Conservation (phyloP, 495 filamentous ascomycete genomes). For the Cetradonia linearis region DNA sequence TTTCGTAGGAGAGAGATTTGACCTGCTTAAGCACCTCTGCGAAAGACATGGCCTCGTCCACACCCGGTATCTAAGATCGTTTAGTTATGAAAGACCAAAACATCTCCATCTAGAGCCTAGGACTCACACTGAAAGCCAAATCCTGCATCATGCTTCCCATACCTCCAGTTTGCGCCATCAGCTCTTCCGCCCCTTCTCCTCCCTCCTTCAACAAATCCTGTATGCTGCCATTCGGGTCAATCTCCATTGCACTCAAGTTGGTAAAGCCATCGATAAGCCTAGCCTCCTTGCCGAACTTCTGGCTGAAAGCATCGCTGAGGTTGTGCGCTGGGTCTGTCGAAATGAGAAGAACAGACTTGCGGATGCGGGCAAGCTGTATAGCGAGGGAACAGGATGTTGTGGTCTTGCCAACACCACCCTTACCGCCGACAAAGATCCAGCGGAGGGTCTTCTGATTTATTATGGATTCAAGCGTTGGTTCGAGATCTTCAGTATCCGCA, state of each 20-base stretch:
- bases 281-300: slow-evolving; percentile 99
- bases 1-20: slow-evolving; percentile 96
- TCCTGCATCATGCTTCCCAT: slow-evolving; percentile 70
- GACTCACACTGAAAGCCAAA: slow-evolving; percentile 55
- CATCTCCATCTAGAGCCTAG: slow-evolving; percentile 4
- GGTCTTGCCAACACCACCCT: slow-evolving; percentile 99
- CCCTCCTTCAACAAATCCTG: slow-evolving; percentile 83
- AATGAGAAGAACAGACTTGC: slow-evolving; percentile 92
- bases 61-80: slow-evolving; percentile 72
- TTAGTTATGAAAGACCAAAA: neutral
- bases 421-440: slow-evolving; percentile 99
- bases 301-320: slow-evolving; percentile 91
- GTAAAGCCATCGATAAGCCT: slow-evolving; percentile 81
- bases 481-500: slow-evolving; percentile 63
- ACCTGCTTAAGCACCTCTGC: slow-evolving; percentile 98
- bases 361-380: slow-evolving; percentile 93
- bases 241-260: slow-evolving; percentile 98
- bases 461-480: slow-evolving; percentile 88
- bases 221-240: slow-evolving; percentile 96
- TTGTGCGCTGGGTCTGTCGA: slow-evolving; percentile 99
- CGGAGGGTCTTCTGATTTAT: slow-evolving; percentile 87
- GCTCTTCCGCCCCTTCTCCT: slow-evolving; percentile 61
- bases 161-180: slow-evolving; percentile 51
- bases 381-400: slow-evolving; percentile 96
- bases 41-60: slow-evolving; percentile 99